A percentile compares a stretch with the other conserved stretches of the same genome.
Conservation (phyloP, 768 basidiomycete species). For the Symmetrospora coprosmae region DNA sequence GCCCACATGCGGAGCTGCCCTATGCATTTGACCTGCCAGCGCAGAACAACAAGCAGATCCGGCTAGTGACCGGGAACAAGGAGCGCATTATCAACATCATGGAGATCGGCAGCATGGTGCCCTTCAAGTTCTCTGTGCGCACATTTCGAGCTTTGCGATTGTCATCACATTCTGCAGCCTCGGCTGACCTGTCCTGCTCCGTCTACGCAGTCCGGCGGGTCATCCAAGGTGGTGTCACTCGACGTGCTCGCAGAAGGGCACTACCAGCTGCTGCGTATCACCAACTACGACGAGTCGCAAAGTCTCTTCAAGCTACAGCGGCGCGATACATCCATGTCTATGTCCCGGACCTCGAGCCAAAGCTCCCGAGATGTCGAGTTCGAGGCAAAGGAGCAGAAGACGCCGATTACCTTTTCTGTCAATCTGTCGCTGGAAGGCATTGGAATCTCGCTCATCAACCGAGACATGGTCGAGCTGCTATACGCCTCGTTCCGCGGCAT, state of each 20-base stretch:
- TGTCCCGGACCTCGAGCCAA: slow-evolving; percentile 1
- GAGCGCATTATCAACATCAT: slow-evolving; percentile 68
- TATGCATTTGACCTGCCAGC: slow-evolving; percentile 96
- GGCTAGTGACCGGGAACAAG: slow-evolving; percentile 49
- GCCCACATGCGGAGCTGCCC: slow-evolving; percentile 44
- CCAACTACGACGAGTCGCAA: slow-evolving; percentile 65
- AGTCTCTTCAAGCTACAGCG: slow-evolving; percentile 59
- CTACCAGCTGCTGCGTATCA: slow-evolving; percentile 70
- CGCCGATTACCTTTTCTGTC: slow-evolving; percentile 51
- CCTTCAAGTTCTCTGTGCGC: slow-evolving; percentile 69
- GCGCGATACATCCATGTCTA: slow-evolving; percentile 24
- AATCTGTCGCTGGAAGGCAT: slow-evolving; percentile 71
- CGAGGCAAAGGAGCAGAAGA: slow-evolving; percentile 43
- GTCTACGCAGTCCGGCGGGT: slow-evolving; percentile 40
- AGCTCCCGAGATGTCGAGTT: slow-evolving; percentile 42
- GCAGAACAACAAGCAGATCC: slow-evolving; percentile 60
- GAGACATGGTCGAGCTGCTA: slow-evolving; percentile 70
- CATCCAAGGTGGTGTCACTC: slow-evolving; percentile 53
- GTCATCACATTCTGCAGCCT: too few species aligned
- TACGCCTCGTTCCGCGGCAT: slow-evolving; percentile 67
- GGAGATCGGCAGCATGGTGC: slow-evolving; percentile 84
- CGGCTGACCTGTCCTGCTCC: neutral
- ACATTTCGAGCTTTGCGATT: neutral
- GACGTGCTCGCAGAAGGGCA: slow-evolving; percentile 82
- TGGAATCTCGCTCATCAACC: slow-evolving; percentile 81